Evolutionary conservation across 192 early-diverging fungal genomes (phyloP).

Genomic region (Mycoemilia scoparia): DNA sequence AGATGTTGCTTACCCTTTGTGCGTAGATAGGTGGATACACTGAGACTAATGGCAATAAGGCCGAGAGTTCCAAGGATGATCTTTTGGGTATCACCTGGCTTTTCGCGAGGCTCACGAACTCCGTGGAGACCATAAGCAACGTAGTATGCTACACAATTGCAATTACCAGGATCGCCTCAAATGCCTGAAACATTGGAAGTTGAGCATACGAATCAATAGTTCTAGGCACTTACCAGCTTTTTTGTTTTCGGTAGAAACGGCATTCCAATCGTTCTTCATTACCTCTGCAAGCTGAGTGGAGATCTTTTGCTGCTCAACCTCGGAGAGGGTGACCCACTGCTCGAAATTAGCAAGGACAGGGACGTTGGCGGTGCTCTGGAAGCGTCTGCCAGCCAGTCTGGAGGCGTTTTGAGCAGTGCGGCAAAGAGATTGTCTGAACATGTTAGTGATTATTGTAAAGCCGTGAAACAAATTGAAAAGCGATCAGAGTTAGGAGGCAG

Average conservation of each 20-base stretch:
- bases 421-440: constrained; percentile 43
- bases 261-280: constrained; percentile 94
- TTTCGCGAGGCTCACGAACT: constrained; percentile 51
- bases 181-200: neutral
- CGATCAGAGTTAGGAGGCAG: no score
- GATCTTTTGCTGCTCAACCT: constrained; percentile 68
- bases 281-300: constrained; percentile 57
- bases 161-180: constrained; percentile 8
- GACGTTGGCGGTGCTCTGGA: constrained; percentile 25
- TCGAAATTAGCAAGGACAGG: constrained; percentile 21
- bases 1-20: constrained; percentile 20
- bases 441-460: constrained; percentile 17
- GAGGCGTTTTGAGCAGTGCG: constrained; percentile 24
- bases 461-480: no score
- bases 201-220: neutral
- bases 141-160: constrained; percentile 71
- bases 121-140: constrained; percentile 91
- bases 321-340: constrained; percentile 46
- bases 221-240: constrained; percentile 45
- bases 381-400: constrained; percentile 44
- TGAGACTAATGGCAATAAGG: constrained; percentile 31
- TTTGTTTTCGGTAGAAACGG: constrained; percentile 83
- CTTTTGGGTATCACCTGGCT: constrained; percentile 54
- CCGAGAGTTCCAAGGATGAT: constrained; percentile 40
- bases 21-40: constrained; percentile 42